phyloP scores from a whole-genome alignment of 1,284 basidiomycete genomes.

The Cryptococcus sp. region DNA sequence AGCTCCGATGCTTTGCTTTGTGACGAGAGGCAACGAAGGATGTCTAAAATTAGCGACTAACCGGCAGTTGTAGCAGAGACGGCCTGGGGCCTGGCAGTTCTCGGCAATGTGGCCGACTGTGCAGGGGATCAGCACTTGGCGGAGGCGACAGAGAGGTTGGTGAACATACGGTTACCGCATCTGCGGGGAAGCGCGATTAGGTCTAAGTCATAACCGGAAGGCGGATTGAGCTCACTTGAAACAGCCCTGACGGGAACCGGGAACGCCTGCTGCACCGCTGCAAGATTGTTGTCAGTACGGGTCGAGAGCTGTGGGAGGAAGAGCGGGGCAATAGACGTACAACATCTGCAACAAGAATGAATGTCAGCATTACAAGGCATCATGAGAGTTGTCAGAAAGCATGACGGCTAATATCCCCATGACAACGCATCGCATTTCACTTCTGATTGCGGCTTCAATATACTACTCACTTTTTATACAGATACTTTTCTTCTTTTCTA shows the following conservation, averaged over 20 bases:
- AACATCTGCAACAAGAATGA: constrained; percentile 13
- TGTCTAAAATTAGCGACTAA: constrained; percentile 6
- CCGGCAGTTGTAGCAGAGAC: constrained; percentile 89
- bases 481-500: constrained; percentile 8
- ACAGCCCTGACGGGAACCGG: constrained; percentile 51
- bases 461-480: constrained; percentile 18
- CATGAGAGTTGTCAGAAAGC: too few species aligned
- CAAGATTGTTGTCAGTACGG: neutral
- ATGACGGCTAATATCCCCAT: too few species aligned
- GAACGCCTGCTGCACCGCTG: constrained; percentile 41
- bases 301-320: neutral
- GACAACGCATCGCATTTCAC: neutral
- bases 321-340: constrained; percentile 11
- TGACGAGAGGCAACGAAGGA: neutral
- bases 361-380: neutral
- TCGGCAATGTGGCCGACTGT: constrained; percentile 84
- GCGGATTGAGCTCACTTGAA: constrained; percentile 44
- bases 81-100: constrained; percentile 79
- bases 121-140: neutral
- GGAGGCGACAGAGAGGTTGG: too few species aligned
- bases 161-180: constrained; percentile 45
- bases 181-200: constrained; percentile 9
- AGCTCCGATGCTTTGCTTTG: neutral
- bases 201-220: neutral
- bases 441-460: neutral